These are phyloP conservation scores for Yamadazyma epiphylla DNA, from an alignment of 1,139 yeast genomes.

Conservation along the genomic window DNA sequence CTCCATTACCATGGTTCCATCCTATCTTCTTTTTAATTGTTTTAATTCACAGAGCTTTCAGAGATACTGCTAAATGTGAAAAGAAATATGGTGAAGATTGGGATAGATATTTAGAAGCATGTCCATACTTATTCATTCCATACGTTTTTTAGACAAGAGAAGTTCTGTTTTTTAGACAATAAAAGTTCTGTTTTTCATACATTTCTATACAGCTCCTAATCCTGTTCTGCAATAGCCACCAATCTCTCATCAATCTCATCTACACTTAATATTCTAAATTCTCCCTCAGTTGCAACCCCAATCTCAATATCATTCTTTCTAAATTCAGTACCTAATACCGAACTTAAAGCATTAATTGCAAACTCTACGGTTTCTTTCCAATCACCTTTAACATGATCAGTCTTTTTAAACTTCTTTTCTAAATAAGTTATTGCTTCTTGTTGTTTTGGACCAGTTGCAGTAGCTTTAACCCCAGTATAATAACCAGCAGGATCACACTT, in stretches of 20 bases:
- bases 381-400: constrained; percentile 68
- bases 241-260: constrained; percentile 94
- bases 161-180: constrained; percentile 46
- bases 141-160: constrained; percentile 51
- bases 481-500: constrained; percentile 98
- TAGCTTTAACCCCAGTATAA: constrained; percentile 86
- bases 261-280: constrained; percentile 66
- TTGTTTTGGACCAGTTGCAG: constrained; percentile 95
- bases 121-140: constrained; percentile 93
- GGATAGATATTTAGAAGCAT: constrained; percentile 78
- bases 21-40: constrained; percentile 87
- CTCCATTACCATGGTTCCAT: constrained; percentile 95
- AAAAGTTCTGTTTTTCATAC: neutral
- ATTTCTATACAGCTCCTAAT: constrained; percentile 48
- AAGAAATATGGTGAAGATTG: constrained; percentile 92
- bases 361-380: constrained; percentile 89
- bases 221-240: constrained; percentile 93
- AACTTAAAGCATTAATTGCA: constrained; percentile 81
- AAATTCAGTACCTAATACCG: constrained; percentile 87
- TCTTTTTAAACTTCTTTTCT: constrained; percentile 87
- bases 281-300: constrained; percentile 77
- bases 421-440: constrained; percentile 90
- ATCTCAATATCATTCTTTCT: constrained; percentile 90
- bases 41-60: constrained; percentile 78
- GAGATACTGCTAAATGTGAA: constrained; percentile 83